A percentile compares a stretch with the other conserved stretches of the same genome.
Evolutionary conservation across 2,329 filamentous ascomycete species (phyloP).

Genomic region (Fusarium incarnatum): DNA sequence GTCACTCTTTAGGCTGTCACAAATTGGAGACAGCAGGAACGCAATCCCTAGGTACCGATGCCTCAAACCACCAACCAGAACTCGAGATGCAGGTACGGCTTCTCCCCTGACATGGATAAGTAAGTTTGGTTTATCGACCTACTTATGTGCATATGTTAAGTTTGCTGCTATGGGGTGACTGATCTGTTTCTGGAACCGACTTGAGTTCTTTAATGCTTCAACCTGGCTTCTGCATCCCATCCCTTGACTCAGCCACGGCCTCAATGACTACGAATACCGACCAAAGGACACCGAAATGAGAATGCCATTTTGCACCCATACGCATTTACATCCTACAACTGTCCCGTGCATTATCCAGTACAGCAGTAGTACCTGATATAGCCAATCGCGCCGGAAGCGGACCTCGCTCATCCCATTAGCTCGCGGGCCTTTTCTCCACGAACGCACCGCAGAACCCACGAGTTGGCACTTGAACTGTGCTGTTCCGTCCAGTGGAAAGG

Average conservation of each 20-base stretch:
- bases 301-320: conserved; percentile 11
- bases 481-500: conserved; percentile 24
- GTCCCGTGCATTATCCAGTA: conserved; percentile 3
- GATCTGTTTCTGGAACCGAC: conserved; percentile 30
- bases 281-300: conserved; percentile 4
- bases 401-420: conserved; percentile 32
- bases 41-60: conserved; percentile 27
- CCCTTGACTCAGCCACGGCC: conserved; percentile 1
- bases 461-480: conserved; percentile 23
- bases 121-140: conserved; percentile 6
- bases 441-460: conserved; percentile 20
- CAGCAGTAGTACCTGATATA: conserved; percentile 26
- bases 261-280: conserved; percentile 11
- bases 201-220: conserved; percentile 24
- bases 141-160: neutral
- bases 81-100: conserved; percentile 44
- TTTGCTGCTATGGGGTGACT: conserved; percentile 12
- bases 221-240: conserved; percentile 18
- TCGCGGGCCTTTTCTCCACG: conserved; percentile 37
- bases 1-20: conserved; percentile 27
- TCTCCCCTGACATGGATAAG: conserved; percentile 46
- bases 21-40: conserved; percentile 29
- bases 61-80: conserved; percentile 43
- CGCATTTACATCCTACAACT: conserved; percentile 9
- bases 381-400: conserved; percentile 35